Base-by-base conservation (phyloP, 306 rosid species). In the Styphnolobium japonicum region DNA sequence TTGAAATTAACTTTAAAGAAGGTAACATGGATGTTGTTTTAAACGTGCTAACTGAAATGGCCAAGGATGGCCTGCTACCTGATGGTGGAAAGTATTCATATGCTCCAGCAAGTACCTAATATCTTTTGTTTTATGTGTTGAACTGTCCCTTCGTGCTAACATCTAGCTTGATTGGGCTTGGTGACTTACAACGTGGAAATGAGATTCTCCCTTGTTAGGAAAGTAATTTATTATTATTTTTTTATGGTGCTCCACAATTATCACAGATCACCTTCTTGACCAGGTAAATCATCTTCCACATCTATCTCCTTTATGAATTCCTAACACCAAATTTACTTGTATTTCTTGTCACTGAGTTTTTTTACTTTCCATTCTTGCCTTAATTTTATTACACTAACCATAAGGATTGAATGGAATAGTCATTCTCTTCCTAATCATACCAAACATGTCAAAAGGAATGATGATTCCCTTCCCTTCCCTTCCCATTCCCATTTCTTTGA, bases 11-110 rank as follows among this genome's bases (percentile, higher is more conserved):
- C 87, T 88, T 88, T 40, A 91, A 85, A 86, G 97, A 92, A 83
- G 98, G 98, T 68, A 89, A 91, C 83, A 91, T 92, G 91, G 95
- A 92, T 73, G 93, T 77, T 37, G 95, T 89, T 76, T 83, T 92
- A 55, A 88, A 81, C 61, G 81, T 87, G 75, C 81, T 94, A 40
- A 84, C 87, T 11, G 97, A 88, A 62, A 92, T 94, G 97, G 98
- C 93, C 27, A 86, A 82, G 75, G 92, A 88, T 85, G 97, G 97
- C 79, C 85, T 94, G 34, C 96, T 94, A 74, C 97, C 97, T 34
- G 86, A 85, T 29, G 84, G 93, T 33, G 75, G 85, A 65, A 67
- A 69, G 62, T 67, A 45, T 63, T 62, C 86, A 63, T 57, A 40
- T 74, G 63, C 82, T 74, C 65, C 73, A 5, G 72, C 73, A 69